These are phyloP conservation scores for Zangia roseola DNA, from an alignment of 768 basidiomycete species.

Conservation along the genomic window DNA sequence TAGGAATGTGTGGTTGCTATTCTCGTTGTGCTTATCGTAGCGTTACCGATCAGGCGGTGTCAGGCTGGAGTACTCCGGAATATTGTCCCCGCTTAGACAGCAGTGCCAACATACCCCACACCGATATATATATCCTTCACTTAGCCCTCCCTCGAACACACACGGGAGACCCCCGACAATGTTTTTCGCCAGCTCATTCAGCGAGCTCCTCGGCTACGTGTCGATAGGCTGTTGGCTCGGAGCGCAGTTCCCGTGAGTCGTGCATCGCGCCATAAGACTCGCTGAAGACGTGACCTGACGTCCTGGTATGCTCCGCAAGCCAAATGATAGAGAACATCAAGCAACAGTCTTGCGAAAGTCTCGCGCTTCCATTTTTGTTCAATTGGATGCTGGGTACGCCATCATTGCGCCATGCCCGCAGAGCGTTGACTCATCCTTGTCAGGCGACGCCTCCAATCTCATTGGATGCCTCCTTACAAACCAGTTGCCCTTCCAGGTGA, in stretches of 20 bases:
- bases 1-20: too few relatives aligned
- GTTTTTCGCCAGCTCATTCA: constrained; percentile 36
- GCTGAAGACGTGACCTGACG: constrained; percentile 9
- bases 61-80: too few relatives aligned
- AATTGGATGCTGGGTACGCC: constrained; percentile 88
- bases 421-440: constrained; percentile 7
- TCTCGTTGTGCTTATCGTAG: too few relatives aligned
- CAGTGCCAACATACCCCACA: constrained; percentile 18
- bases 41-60: too few relatives aligned
- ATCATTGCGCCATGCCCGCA: constrained; percentile 7
- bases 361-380: constrained; percentile 88
- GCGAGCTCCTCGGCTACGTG: constrained; percentile 65
- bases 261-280: constrained; percentile 3
- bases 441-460: constrained; percentile 92
- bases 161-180: constrained; percentile 4
- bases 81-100: constrained; percentile 1
- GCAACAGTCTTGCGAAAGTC: constrained; percentile 79
- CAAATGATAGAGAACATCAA: constrained; percentile 81
- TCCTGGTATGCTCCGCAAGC: constrained; percentile 36
- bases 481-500: constrained; percentile 93
- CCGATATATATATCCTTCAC: constrained; percentile 6
- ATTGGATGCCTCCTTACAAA: constrained; percentile 88
- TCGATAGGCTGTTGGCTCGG: constrained; percentile 82
- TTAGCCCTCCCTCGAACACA: not conserved
- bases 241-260: constrained; percentile 83